phyloP scores from a whole-genome alignment of 2,329 filamentous ascomycete species.

The Aspergillus carbonarius region DNA sequence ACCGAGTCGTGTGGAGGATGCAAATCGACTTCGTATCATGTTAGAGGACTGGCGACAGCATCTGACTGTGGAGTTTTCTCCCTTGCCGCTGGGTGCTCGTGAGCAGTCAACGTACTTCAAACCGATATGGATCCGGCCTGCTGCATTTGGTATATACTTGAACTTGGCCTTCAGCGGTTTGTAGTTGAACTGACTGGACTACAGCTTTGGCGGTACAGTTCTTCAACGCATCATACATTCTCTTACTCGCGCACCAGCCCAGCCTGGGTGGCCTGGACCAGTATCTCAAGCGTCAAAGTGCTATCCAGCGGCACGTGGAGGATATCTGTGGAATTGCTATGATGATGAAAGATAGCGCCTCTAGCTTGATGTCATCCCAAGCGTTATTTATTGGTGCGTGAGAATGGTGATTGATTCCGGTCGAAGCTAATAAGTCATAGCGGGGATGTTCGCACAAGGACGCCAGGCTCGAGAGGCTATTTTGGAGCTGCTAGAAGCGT shows the following conservation, averaged over 20 bases:
- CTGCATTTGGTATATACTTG: conserved; percentile 21
- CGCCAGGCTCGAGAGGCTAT: conserved; percentile 12
- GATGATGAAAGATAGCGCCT: conserved; percentile 24
- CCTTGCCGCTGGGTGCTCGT: conserved; percentile 16
- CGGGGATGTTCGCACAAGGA: conserved; percentile 17
- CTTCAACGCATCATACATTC: conserved; percentile 19
- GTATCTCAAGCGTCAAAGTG: conserved; percentile 19
- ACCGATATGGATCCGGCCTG: conserved; percentile 26
- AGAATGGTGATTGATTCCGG: too few relatives aligned
- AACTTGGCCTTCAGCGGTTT: not conserved
- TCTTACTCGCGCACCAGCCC: conserved; percentile 24
- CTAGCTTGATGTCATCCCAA: conserved; percentile 27
- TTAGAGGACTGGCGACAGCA: conserved; percentile 27
- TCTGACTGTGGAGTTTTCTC: conserved; percentile 27
- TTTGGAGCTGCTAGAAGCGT: conserved; percentile 19
- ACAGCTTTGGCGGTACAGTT: conserved; percentile 25
- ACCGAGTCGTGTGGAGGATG: conserved; percentile 15
- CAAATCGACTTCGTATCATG: conserved; percentile 17
- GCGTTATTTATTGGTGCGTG: conserved; percentile 24
- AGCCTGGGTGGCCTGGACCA: conserved; percentile 20
- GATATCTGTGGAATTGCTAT: conserved; percentile 28
- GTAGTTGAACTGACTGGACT: not conserved
- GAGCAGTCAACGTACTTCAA: conserved; percentile 11
- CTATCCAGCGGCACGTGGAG: conserved; percentile 19
- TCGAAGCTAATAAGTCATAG: not conserved